Conservation (phyloP, 192 early-diverging fungal species). For the Backusella westeae region DNA sequence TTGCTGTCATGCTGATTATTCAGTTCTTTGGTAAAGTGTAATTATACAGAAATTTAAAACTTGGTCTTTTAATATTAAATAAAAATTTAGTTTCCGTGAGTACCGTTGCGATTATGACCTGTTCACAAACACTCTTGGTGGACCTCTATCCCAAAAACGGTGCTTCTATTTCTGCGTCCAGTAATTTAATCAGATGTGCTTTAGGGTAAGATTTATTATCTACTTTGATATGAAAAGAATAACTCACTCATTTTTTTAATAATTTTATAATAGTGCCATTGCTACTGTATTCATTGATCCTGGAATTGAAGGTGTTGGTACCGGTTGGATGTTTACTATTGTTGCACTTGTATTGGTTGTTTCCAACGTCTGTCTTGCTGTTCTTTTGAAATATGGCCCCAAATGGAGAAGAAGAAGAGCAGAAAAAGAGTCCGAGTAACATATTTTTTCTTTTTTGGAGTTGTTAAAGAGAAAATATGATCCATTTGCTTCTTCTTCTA, state of each 20-base stretch:
- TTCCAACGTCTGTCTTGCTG: neutral
- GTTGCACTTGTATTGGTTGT: neutral
- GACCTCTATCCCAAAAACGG: conserved; percentile 29
- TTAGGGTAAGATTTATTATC: conserved; percentile 6
- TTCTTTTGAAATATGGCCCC: conserved; percentile 9
- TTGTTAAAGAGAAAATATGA: too few species aligned
- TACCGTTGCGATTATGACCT: too few species aligned
- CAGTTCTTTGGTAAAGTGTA: conserved; percentile 10
- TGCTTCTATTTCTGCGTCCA: conserved; percentile 26
- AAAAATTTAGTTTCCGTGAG: too few species aligned
- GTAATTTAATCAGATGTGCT: conserved; percentile 26
- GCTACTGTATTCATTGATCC: conserved; percentile 20
- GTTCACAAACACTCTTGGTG: conserved; percentile 20
- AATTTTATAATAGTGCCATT: neutral
- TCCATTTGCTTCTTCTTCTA: too few species aligned
- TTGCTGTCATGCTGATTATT: conserved; percentile 3
- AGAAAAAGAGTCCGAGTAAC: neutral
- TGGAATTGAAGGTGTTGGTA: conserved; percentile 17
- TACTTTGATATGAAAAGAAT: neutral
- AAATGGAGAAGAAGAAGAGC: neutral
- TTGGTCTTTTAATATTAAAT: too few species aligned
- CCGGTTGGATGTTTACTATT: conserved; percentile 10
- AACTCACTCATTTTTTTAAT: neutral
- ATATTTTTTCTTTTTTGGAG: neutral
- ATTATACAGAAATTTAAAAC: too few species aligned